These are phyloP conservation scores for Verbena officinalis DNA, from an alignment of 257 asterid species.

Conservation along the genomic window DNA sequence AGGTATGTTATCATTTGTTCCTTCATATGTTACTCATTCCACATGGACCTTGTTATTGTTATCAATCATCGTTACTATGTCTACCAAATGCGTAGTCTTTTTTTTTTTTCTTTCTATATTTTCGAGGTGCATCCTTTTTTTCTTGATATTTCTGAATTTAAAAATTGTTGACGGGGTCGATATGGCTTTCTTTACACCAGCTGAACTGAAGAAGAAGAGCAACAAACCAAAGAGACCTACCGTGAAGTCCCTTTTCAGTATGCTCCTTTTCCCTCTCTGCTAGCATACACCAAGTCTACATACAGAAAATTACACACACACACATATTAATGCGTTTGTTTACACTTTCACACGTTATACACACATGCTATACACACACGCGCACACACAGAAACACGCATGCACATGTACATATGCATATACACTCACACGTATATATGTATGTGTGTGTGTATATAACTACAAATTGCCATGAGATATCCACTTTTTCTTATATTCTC, in stretches of 20 bases:
- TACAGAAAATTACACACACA: too few relatives aligned
- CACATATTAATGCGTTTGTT: too few relatives aligned
- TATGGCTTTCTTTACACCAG: conserved; percentile 42
- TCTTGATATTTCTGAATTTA: neutral
- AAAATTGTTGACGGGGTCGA: conserved; percentile 11
- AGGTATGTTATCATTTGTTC: conserved; percentile 40
- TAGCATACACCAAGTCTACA: neutral
- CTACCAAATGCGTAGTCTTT: neutral
- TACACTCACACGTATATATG: neutral
- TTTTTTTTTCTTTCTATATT: neutral
- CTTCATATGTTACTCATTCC: neutral
- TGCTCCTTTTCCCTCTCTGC: conserved; percentile 30
- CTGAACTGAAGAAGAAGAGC: conserved; percentile 90
- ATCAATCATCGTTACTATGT: neutral
- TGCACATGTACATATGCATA: too few relatives aligned
- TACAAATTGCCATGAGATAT: conserved; percentile 2
- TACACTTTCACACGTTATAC: too few relatives aligned
- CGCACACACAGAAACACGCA: too few relatives aligned
- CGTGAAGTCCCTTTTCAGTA: conserved; percentile 93
- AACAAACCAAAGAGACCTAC: conserved; percentile 87
- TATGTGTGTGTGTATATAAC: neutral
- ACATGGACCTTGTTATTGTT: neutral
- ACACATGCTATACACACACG: too few relatives aligned
- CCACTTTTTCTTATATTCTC: conserved; percentile 9
- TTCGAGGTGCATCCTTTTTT: conserved; percentile 13